Percentiles rank a stretch among this genome's conserved stretches.
These are phyloP conservation scores for Wickerhamomyces xylosicus DNA, from an alignment of 805 yeast genomes.

Conservation along the genomic window DNA sequence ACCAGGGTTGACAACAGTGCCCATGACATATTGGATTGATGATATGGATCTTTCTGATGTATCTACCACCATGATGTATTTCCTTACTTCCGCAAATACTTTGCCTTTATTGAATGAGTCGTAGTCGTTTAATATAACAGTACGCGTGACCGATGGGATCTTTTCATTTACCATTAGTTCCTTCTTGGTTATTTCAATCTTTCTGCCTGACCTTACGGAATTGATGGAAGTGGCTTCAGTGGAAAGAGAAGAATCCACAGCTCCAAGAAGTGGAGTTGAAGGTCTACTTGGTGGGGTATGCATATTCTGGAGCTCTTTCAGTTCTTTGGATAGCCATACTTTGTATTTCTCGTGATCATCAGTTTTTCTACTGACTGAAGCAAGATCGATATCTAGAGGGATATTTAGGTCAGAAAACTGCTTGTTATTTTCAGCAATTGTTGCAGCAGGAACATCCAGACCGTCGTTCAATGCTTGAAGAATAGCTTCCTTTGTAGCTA, in stretches of 20 bases:
- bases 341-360: not conserved
- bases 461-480: slow-evolving; percentile 41
- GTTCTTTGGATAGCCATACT: not conserved
- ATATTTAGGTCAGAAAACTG: slow-evolving; percentile 21
- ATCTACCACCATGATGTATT: slow-evolving; percentile 73
- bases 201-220: slow-evolving; percentile 1
- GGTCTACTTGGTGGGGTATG: too few relatives aligned
- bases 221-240: not conserved
- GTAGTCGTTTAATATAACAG: slow-evolving; percentile 30
- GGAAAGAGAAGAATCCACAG: too few relatives aligned
- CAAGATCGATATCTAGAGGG: not conserved
- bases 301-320: not conserved
- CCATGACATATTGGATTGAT: slow-evolving; percentile 84
- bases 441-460: slow-evolving; percentile 22
- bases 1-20: slow-evolving; percentile 74
- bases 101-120: slow-evolving; percentile 2
- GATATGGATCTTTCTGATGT: slow-evolving; percentile 72
- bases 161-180: not conserved
- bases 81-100: slow-evolving; percentile 27
- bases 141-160: not conserved
- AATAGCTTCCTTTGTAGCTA: slow-evolving; percentile 47
- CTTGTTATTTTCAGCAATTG: slow-evolving; percentile 19
- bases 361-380: not conserved
- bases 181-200: slow-evolving; percentile 26
- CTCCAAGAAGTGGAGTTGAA: too few relatives aligned